Conservation (phyloP, 2,329 filamentous ascomycete species). For the Penicillium palitans region DNA sequence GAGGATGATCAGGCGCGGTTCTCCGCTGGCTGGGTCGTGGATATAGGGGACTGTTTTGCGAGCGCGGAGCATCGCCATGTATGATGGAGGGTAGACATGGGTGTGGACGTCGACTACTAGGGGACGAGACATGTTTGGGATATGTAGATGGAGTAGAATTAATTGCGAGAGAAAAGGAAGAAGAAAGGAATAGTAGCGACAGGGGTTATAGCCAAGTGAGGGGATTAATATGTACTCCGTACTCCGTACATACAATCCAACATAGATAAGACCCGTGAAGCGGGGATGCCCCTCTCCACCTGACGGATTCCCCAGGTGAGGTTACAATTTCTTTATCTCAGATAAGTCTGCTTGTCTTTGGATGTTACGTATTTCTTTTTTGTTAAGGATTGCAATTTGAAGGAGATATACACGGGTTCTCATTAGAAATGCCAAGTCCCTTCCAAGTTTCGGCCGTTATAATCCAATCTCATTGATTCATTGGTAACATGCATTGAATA, state of each 20-base stretch:
- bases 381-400: background rate
- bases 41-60: slow-evolving; percentile 51
- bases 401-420: background rate
- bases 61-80: slow-evolving; percentile 58
- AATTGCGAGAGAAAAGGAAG: background rate
- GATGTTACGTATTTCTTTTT: slow-evolving; percentile 1
- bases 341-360: background rate
- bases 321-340: background rate
- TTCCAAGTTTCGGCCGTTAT: background rate
- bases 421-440: background rate
- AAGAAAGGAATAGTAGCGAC: background rate
- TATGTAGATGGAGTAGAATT: background rate
- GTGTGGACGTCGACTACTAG: slow-evolving; percentile 62
- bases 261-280: slow-evolving; percentile 6
- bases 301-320: background rate
- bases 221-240: background rate
- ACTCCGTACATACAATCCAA: background rate
- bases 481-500: background rate
- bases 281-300: background rate
- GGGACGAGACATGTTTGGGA: slow-evolving; percentile 29
- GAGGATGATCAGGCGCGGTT: slow-evolving; percentile 48
- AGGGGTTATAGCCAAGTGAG: background rate
- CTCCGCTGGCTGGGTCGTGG: slow-evolving; percentile 38
- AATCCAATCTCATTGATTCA: background rate
- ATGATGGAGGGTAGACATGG: slow-evolving; percentile 63